Conservation (phyloP, 495 filamentous ascomycete species). For the Penicillium alfredii region DNA sequence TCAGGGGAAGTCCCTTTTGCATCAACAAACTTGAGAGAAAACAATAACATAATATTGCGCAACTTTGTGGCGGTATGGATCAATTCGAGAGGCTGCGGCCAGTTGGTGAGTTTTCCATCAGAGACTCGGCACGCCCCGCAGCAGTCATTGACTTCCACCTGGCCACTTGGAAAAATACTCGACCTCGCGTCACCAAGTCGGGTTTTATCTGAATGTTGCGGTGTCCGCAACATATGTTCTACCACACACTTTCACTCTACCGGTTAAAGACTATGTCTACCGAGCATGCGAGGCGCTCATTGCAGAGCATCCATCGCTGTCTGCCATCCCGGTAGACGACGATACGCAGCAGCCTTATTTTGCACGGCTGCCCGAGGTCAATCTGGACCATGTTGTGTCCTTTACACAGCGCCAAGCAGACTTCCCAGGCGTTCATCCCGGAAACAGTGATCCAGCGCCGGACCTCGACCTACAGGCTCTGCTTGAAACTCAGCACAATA, state of each 20-base stretch:
- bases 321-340: slow-evolving; percentile 37
- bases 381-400: slow-evolving; percentile 30
- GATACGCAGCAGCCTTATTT: slow-evolving; percentile 37
- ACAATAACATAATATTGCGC: no score
- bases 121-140: no score
- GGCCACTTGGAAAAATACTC: slow-evolving; percentile 41
- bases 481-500: slow-evolving; percentile 35
- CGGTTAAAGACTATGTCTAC: slow-evolving; percentile 32
- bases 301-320: slow-evolving; percentile 36
- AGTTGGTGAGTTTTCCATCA: slow-evolving; percentile 31
- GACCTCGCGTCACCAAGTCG: slow-evolving; percentile 34
- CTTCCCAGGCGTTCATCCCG: slow-evolving; percentile 8
- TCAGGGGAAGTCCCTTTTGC: no score
- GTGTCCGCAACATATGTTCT: slow-evolving; percentile 35
- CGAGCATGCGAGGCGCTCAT: slow-evolving; percentile 34
- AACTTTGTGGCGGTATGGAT: no score
- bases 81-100: slow-evolving; percentile 24
- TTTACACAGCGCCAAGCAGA: slow-evolving; percentile 23
- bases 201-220: slow-evolving; percentile 42
- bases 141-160: slow-evolving; percentile 14
- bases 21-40: no score
- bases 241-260: slow-evolving; percentile 20
- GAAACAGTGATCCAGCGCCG: slow-evolving; percentile 13
- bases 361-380: slow-evolving; percentile 37
- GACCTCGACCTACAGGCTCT: slow-evolving; percentile 32